Base-by-base conservation (phyloP, 192 early-diverging fungal species). In the Gorgonomyces haynaldii region DNA sequence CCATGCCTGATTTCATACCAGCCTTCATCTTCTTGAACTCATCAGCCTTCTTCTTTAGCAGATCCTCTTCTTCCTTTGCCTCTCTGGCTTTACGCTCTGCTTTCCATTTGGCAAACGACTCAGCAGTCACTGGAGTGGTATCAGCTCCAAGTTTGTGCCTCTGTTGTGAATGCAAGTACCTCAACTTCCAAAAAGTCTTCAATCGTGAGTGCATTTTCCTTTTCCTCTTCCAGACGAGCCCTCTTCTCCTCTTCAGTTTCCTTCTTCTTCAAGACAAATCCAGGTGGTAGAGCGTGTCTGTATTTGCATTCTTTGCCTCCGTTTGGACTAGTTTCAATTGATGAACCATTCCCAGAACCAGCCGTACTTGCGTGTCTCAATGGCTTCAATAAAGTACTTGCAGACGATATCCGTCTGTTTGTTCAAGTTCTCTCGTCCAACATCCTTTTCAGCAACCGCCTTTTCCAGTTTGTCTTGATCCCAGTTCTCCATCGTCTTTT, bases 181-280 rank as follows among this genome's bases (percentile, higher is more conserved):
- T 96, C 93, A 15, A 80, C 88, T 64, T 98, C 96, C 66, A 98
- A 74, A 56, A 98, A 98, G 45, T 93, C 90, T 63, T 98, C 96
- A 17, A 98, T 73, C 20, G 87, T 88, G 38, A 98, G 91, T 55
- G 89, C 76, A 52, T 78, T 78, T 25, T 76, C 74, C 63, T 78
- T 78, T 46, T 87, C 85, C 34, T 69, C 61, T 37, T 69, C 78
- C 48, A 82, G 76, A 12, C 75, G 42, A 43, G 63, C 70, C 54
- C 61, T 65, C 66, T 86, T 82, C 54, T 87, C 84, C 50, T 85
- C 81, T 40, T 52, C 58, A 6, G 75, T 78, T 59, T 78, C 75
- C 74, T 95, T 94, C 52, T 81, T 83, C 58, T 96, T 95, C 23
- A 98, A 66, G 3, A 96, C 74, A 57, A 89, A 98, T 6, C 96